Percentiles rank a stretch among this genome's conserved stretches.
These are phyloP conservation scores for Trichophyton simii DNA, from an alignment of 2,329 filamentous ascomycete species.

Conservation along the genomic window DNA sequence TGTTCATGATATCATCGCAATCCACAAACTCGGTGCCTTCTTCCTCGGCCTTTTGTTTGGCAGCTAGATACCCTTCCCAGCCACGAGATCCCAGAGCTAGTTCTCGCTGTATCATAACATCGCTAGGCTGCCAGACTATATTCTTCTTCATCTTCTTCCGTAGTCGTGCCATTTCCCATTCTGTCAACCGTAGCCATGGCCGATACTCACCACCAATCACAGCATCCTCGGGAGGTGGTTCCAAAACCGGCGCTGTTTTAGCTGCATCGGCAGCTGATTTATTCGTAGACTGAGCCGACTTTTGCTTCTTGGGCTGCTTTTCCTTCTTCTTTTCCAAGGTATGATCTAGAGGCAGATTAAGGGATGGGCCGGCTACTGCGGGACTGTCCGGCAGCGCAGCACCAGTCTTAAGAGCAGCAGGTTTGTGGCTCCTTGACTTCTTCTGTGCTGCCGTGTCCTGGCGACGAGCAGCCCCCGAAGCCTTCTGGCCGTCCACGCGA, in stretches of 20 bases:
- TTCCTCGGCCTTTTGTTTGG: slow-evolving; percentile 39
- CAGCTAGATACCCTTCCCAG: slow-evolving; percentile 37
- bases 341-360: neutral
- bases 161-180: slow-evolving; percentile 55
- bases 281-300: slow-evolving; percentile 19
- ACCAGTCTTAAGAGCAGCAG: neutral
- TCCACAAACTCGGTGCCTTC: slow-evolving; percentile 46
- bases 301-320: slow-evolving; percentile 3
- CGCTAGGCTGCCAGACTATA: slow-evolving; percentile 54
- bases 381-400: neutral
- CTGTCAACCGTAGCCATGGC: slow-evolving; percentile 53
- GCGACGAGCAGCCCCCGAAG: slow-evolving; percentile 7
- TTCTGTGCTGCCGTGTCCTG: neutral
- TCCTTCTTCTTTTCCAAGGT: slow-evolving; percentile 8
- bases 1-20: slow-evolving; percentile 36
- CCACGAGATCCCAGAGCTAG: slow-evolving; percentile 47
- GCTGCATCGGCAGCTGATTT: slow-evolving; percentile 26
- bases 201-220: slow-evolving; percentile 47
- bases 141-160: slow-evolving; percentile 61
- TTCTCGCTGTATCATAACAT: slow-evolving; percentile 54
- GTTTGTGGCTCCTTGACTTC: neutral
- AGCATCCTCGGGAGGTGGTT: slow-evolving; percentile 48
- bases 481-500: slow-evolving; percentile 24
- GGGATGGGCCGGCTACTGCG: neutral
- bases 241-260: slow-evolving; percentile 39